These are phyloP conservation scores for Boletus edulis DNA, from an alignment of 768 basidiomycete genomes.

Conservation along the genomic window DNA sequence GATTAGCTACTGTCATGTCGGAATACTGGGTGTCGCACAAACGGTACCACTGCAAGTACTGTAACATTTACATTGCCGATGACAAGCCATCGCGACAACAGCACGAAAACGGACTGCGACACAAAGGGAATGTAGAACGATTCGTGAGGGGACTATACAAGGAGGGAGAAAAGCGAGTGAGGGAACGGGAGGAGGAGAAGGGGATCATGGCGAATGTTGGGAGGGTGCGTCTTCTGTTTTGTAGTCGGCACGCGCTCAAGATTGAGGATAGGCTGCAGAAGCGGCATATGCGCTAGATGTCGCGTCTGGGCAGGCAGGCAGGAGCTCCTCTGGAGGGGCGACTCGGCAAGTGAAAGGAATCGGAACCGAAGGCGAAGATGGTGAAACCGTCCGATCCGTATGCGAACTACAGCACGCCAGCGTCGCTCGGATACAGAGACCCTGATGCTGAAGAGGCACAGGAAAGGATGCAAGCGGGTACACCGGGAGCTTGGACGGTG, in stretches of 20 bases:
- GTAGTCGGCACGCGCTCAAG: not conserved
- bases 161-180: constrained; percentile 82
- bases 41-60: constrained; percentile 95
- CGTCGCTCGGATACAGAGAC: constrained; percentile 76
- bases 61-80: constrained; percentile 95
- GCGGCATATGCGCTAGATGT: constrained; percentile 79
- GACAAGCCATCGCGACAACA: constrained; percentile 89
- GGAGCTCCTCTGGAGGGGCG: constrained; percentile 12
- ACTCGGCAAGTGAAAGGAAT: not conserved
- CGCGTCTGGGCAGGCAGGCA: constrained; percentile 55
- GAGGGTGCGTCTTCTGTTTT: constrained; percentile 43
- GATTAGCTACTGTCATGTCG: constrained; percentile 50
- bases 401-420: constrained; percentile 86
- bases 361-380: constrained; percentile 39
- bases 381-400: constrained; percentile 61
- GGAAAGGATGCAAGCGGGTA: constrained; percentile 59
- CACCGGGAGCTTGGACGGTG: constrained; percentile 77
- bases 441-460: constrained; percentile 73
- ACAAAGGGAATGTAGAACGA: constrained; percentile 92
- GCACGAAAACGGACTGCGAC: constrained; percentile 91
- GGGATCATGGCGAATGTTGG: constrained; percentile 86
- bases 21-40: constrained; percentile 95
- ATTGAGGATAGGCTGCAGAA: constrained; percentile 59
- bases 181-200: constrained; percentile 81
- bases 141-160: constrained; percentile 94